A percentile compares a stretch with the other conserved stretches of the same genome.
These are phyloP conservation scores for Xylariales sp. DNA, from an alignment of 2,329 filamentous ascomycete genomes.

Conservation along the genomic window DNA sequence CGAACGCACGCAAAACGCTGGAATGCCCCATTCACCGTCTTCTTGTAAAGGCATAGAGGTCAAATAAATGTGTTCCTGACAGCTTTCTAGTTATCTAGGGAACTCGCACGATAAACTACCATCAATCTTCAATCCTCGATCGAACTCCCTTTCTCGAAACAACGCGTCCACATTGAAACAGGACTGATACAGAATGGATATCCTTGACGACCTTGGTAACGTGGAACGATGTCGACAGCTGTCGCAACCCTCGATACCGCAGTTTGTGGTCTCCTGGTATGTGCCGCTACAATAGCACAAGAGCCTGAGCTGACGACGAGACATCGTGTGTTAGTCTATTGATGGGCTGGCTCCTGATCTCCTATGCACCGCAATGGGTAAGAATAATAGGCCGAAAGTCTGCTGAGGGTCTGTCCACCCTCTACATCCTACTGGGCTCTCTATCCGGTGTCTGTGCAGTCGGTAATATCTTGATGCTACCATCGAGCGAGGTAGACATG, in stretches of 20 bases:
- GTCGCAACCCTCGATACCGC: not conserved
- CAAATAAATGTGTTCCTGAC: no score
- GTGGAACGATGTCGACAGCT: not conserved
- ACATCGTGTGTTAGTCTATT: not conserved
- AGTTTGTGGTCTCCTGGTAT: conserved; percentile 4
- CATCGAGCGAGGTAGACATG: conserved; percentile 17
- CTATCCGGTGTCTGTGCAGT: conserved; percentile 7
- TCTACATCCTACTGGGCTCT: conserved; percentile 8
- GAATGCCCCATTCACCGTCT: no score
- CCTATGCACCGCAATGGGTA: conserved; percentile 7
- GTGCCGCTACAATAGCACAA: not conserved
- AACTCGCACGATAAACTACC: no score
- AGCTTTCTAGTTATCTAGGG: no score
- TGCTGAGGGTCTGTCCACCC: conserved; percentile 5
- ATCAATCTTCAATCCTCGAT: no score
- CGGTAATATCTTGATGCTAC: conserved; percentile 14
- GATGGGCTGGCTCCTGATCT: conserved; percentile 6
- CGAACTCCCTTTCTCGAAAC: no score
- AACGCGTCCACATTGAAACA: no score
- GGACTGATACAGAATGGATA: not conserved
- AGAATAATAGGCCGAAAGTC: conserved; percentile 6
- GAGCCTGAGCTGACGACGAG: not conserved
- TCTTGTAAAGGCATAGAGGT: no score
- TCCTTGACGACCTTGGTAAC: not conserved
- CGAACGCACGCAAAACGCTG: no score